Base-by-base conservation (phyloP, 2,329 filamentous ascomycete species). In the Penicillium palitans region DNA sequence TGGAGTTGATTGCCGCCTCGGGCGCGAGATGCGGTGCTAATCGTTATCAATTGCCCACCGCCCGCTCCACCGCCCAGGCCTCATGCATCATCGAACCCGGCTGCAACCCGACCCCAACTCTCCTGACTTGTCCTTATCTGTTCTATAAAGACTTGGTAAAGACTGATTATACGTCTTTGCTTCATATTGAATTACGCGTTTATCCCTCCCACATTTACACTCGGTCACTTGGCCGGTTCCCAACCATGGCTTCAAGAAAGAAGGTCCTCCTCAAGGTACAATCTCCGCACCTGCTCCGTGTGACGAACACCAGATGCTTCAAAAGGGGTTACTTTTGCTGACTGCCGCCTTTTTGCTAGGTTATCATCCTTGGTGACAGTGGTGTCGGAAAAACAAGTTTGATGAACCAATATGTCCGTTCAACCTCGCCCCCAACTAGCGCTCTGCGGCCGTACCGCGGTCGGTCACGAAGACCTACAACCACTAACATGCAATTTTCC, bases 371-470 rank as follows among this genome's bases (percentile, higher is more conserved):
- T 69, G 95, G 95, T 70, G 95, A 99, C 79, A 98, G 93, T 79
- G 95, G 95, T 80, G 95, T 99, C 63, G 95, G 95, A 77, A 99
- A 99, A 85, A 99, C 95, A 61, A 97, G 92, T 79, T 87, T 99
- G 86, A 99, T 99, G 95, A 99, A 99, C 82, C 95, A 99, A 98
- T 99, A 98, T 90, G 95, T 98, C 87, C 77, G 90, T 70, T 40
- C 33, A 58, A 45, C 41, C 50, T 42, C 52, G 27, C 24, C 48
- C 49, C 53, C 37, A 42, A 33, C 41, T 29, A 56, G 33, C 42
- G 35, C 51, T 24, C 51, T 42, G 31, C 27, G n/a, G 51, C 57
- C 27, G 47, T 39, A 41, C 54, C 53, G 52, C 51, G 45, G 29
- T 45, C 58, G 49, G 57, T 48, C 57, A 63, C 62, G 27, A 60